A percentile compares a stretch with the other conserved stretches of the same genome.
Conservation (phyloP, 2,329 filamentous ascomycete genomes). For the Didymella pomorum region DNA sequence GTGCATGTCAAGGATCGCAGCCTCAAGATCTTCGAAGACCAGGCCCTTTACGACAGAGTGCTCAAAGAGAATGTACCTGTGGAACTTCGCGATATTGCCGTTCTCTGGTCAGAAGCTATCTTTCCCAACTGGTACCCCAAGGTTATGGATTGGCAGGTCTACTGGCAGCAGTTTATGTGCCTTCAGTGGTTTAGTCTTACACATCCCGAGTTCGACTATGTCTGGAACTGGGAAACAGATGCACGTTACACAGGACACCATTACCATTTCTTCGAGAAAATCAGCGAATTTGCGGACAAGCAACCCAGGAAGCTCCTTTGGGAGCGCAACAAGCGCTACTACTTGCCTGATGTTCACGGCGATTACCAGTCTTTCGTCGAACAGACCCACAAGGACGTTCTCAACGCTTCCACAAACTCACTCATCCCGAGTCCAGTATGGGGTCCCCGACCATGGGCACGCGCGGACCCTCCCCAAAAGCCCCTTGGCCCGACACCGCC, state of each 20-base stretch:
- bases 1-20: slow-evolving; percentile 62
- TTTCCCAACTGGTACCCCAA: slow-evolving; percentile 59
- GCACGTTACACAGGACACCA: slow-evolving; percentile 80
- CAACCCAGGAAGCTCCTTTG: slow-evolving; percentile 66
- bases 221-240: slow-evolving; percentile 89
- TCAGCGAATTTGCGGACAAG: slow-evolving; percentile 62
- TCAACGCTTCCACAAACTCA: slow-evolving; percentile 49
- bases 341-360: slow-evolving; percentile 62
- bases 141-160: slow-evolving; percentile 59
- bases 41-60: slow-evolving; percentile 66
- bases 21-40: slow-evolving; percentile 66
- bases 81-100: slow-evolving; percentile 74
- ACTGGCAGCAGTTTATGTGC: slow-evolving; percentile 71
- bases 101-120: slow-evolving; percentile 74
- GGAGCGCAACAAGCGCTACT: slow-evolving; percentile 66
- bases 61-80: slow-evolving; percentile 70
- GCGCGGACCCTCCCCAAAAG: slow-evolving; percentile 67
- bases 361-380: slow-evolving; percentile 57
- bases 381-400: slow-evolving; percentile 53
- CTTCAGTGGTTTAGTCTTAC: slow-evolving; percentile 78
- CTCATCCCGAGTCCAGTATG: slow-evolving; percentile 71
- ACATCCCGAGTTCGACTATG: slow-evolving; percentile 79
- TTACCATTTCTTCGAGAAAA: slow-evolving; percentile 77
- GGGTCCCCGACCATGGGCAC: slow-evolving; percentile 77
- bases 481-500: slow-evolving; percentile 80